Percentiles rank a stretch among this genome's conserved stretches.
phyloP scores from a whole-genome alignment of 1,284 basidiomycete species.

The Tilletia setariae region DNA sequence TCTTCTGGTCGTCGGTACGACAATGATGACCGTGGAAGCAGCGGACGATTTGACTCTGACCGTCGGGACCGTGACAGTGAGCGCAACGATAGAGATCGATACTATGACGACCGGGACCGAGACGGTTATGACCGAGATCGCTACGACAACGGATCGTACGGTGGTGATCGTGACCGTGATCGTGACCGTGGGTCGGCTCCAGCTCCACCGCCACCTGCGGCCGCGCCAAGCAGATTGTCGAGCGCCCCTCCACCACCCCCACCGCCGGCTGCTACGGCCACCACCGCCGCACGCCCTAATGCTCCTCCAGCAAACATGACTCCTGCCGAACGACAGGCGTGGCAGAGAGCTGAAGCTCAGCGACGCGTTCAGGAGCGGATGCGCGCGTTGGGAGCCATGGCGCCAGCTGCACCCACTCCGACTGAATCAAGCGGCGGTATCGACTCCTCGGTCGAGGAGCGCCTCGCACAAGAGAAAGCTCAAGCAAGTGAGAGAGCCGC shows the following conservation, averaged over 20 bases:
- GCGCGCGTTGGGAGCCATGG: slow-evolving; percentile 73
- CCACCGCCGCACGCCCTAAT: slow-evolving; percentile 58
- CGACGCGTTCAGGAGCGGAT: slow-evolving; percentile 81
- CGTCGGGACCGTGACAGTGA: slow-evolving; percentile 54
- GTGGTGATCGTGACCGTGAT: slow-evolving; percentile 56
- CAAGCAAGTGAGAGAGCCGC: slow-evolving; percentile 47
- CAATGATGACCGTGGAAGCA: slow-evolving; percentile 30
- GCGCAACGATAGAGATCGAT: slow-evolving; percentile 47
- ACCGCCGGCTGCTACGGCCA: slow-evolving; percentile 29
- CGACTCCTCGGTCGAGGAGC: slow-evolving; percentile 46
- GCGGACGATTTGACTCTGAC: slow-evolving; percentile 33
- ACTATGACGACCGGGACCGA: slow-evolving; percentile 45
- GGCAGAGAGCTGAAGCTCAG: slow-evolving; percentile 76
- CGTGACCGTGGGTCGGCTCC: slow-evolving; percentile 48
- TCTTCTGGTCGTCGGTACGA: slow-evolving; percentile 24
- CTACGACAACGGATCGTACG: neutral
- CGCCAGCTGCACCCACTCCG: slow-evolving; percentile 54
- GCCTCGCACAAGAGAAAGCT: slow-evolving; percentile 45
- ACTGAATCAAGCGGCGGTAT: slow-evolving; percentile 24
- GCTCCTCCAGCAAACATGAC: slow-evolving; percentile 74
- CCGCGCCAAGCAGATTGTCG: slow-evolving; percentile 14
- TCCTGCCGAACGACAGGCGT: slow-evolving; percentile 76
- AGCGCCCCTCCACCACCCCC: slow-evolving; percentile 43
- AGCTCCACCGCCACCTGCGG: slow-evolving; percentile 54
- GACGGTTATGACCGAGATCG: slow-evolving; percentile 8